Evolutionary conservation across 176 grass and related monocot genomes (phyloP), one percentile per base, ranked within the genome.

Genomic region (Eleusine indica): DNA sequence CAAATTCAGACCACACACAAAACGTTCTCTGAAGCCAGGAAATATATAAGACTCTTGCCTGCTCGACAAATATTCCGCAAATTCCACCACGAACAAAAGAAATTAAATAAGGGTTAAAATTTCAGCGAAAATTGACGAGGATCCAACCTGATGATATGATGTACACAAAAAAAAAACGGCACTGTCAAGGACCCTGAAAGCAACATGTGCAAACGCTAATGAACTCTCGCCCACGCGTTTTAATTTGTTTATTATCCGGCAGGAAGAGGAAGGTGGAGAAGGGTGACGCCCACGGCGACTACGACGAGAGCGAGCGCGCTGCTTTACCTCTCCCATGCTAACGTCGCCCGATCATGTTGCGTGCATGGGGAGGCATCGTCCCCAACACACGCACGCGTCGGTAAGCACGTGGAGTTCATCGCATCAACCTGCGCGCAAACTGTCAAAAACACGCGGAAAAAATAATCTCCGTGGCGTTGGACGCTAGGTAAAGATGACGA

Each of bases 301-400:
- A 56, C 70, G n/a, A 30, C 66, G 82, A 88, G 44, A 6, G 44
- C 64, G 40, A 73, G 40, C 35, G 60, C 68, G 0, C 21, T 29
- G 1, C 5, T 21, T 82, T 74, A 2, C 11, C 37, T 16, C 25
- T 44, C 2, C 62, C 83, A 74, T 88, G 54, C 67, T 87, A 66
- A 78, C 63, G 74, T 83, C 68, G 56, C 63, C 22, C 12, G 48
- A 51, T 15, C 54, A 16, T 37, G 83, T 97, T 83, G 91, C 91
- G 94, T 97, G 91, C 94, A 92, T 94, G 94, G 91, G 81, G 71
- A 94, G 72, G 90, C 79, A 81, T 81, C 4, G 1, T 90, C 73
- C 74, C 25, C 43, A 72, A 28, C 77, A 68, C 79, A 10, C 57
- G 7, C 88, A 87, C 71, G 66, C 71, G 66, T 87, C 53, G 62